Conservation (phyloP, 805 yeast genomes). For the Clavispora fructus region DNA sequence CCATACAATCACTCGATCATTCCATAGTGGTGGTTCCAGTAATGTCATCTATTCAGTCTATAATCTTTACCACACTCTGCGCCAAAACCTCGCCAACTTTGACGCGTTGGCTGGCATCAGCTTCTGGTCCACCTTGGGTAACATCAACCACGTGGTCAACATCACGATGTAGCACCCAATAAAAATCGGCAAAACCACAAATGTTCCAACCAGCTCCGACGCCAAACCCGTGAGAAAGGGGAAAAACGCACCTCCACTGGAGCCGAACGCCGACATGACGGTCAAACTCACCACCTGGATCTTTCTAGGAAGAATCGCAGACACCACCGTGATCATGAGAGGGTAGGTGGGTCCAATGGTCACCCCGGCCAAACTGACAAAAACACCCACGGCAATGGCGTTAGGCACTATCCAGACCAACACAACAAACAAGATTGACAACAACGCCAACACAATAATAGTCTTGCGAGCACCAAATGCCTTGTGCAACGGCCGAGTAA, state of each 20-base stretch:
- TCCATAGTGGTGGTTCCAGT: too few relatives aligned
- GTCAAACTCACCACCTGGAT: slow-evolving; percentile 20
- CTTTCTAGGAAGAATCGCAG: slow-evolving; percentile 18
- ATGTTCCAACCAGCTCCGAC: slow-evolving; percentile 19
- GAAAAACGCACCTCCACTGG: slow-evolving; percentile 20
- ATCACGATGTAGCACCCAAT: slow-evolving; percentile 14
- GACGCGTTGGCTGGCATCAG: not conserved
- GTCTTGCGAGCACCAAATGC: slow-evolving; percentile 14
- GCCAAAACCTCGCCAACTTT: not conserved
- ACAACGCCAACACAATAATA: slow-evolving; percentile 7
- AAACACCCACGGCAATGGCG: slow-evolving; percentile 12
- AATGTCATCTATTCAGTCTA: too few relatives aligned
- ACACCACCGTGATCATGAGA: slow-evolving; percentile 17
- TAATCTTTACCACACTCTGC: not conserved
- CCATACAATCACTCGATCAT: too few relatives aligned
- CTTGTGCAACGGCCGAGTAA: slow-evolving; percentile 16
- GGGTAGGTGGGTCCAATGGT: slow-evolving; percentile 21
- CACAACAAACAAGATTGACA: slow-evolving; percentile 10
- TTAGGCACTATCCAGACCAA: slow-evolving; percentile 15
- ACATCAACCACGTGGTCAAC: slow-evolving; percentile 13
- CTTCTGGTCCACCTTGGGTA: slow-evolving; percentile 13
- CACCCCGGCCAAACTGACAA: slow-evolving; percentile 15
- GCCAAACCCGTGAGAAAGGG: slow-evolving; percentile 20
- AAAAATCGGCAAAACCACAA: slow-evolving; percentile 20
- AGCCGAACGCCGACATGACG: slow-evolving; percentile 22